These are phyloP conservation scores for Hypoxylon crocopeplum DNA, from an alignment of 495 filamentous ascomycete species.

Conservation along the genomic window DNA sequence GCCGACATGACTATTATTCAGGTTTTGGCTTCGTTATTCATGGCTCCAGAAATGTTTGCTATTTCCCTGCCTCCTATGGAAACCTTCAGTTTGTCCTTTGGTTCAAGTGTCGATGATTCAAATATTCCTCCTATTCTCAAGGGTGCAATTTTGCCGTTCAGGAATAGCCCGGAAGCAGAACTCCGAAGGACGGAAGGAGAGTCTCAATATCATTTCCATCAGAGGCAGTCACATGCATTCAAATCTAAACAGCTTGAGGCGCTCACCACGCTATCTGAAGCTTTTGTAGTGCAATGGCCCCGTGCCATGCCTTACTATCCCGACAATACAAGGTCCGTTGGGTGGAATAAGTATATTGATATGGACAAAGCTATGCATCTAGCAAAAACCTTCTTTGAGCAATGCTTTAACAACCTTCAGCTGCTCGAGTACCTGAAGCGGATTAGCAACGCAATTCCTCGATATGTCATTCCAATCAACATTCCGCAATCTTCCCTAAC, in stretches of 20 bases:
- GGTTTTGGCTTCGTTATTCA: slow-evolving; percentile 47
- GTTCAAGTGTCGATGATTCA: background rate
- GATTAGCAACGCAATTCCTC: slow-evolving; percentile 4
- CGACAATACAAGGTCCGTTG: background rate
- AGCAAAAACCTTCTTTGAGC: slow-evolving; percentile 36
- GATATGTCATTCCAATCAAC: background rate
- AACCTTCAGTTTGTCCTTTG: background rate
- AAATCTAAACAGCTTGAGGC: background rate
- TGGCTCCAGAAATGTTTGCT: slow-evolving; percentile 26
- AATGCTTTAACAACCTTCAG: slow-evolving; percentile 45
- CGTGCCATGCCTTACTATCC: slow-evolving; percentile 6
- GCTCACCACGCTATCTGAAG: slow-evolving; percentile 10
- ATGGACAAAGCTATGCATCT: slow-evolving; percentile 29
- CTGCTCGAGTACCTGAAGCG: slow-evolving; percentile 12
- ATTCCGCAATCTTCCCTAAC: background rate
- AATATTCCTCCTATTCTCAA: background rate
- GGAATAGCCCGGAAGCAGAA: background rate
- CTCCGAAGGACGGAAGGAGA: background rate
- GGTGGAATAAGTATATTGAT: slow-evolving; percentile 7
- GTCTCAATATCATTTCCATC: background rate
- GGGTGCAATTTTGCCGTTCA: background rate
- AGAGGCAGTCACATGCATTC: background rate
- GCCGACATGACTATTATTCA: slow-evolving; percentile 44
- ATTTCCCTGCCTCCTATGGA: background rate
- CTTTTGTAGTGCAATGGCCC: slow-evolving; percentile 43